phyloP scores from a whole-genome alignment of 495 filamentous ascomycete species.

The Lophiostoma macrostomum region DNA sequence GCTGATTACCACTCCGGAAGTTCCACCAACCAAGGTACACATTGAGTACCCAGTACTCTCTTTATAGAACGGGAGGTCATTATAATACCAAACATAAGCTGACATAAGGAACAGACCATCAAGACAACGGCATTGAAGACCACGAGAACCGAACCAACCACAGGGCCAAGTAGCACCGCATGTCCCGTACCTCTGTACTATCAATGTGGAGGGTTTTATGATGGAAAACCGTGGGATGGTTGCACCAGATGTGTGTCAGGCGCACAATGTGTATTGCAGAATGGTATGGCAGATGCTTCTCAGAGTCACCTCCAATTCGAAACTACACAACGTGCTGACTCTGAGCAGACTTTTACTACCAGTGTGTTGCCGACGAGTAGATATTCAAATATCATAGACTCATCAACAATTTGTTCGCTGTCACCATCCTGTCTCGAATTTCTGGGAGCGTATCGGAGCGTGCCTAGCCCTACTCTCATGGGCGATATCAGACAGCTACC shows the following conservation, averaged over 20 bases:
- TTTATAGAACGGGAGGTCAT: no score
- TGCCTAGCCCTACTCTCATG: no score
- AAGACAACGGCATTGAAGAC: conserved; percentile 4
- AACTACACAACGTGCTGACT: conserved; percentile 3
- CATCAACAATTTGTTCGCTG: no score
- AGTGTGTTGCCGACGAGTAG: conserved; percentile 24
- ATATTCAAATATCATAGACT: no score
- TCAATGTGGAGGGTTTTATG: conserved; percentile 19
- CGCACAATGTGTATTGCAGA: conserved; percentile 17
- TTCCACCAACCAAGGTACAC: conserved; percentile 6
- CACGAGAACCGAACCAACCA: conserved; percentile 4
- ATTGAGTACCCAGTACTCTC: no score
- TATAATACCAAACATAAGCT: neutral
- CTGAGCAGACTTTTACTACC: conserved; percentile 20
- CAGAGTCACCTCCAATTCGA: no score
- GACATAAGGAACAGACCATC: conserved; percentile 2
- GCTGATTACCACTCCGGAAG: neutral
- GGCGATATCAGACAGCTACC: no score
- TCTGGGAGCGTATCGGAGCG: no score
- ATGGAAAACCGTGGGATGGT: conserved; percentile 20
- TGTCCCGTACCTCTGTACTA: conserved; percentile 30
- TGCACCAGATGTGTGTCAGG: conserved; percentile 24
- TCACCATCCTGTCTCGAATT: no score
- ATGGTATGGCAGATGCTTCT: conserved; percentile 27
- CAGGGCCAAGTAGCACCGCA: conserved; percentile 24